Percentiles rank a stretch among this genome's conserved stretches.
phyloP scores from a whole-genome alignment of 176 grass and related monocot species.

The Calamus simplicifolius region DNA sequence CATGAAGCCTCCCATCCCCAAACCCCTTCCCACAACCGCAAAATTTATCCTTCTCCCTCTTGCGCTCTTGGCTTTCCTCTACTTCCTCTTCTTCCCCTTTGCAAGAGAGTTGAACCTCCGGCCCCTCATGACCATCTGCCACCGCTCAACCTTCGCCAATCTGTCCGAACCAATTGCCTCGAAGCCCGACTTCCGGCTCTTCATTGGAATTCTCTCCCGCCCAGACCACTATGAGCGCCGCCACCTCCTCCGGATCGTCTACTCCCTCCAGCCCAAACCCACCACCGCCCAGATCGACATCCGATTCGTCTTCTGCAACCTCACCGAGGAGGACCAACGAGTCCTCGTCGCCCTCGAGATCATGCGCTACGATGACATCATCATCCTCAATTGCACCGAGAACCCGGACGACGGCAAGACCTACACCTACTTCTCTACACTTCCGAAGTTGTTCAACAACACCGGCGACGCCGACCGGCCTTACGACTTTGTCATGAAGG shows the following conservation, averaged over 20 bases:
- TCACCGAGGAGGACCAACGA: conserved; percentile 42
- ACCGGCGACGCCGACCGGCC: background rate
- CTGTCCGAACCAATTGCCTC: background rate
- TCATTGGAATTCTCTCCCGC: conserved; percentile 29
- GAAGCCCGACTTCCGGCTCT: conserved; percentile 18
- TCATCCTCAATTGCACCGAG: conserved; percentile 60
- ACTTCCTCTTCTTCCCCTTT: conserved; percentile 3
- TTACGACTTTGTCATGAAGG: conserved; percentile 84
- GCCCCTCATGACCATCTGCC: background rate
- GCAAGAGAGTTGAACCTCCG: background rate
- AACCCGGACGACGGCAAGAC: conserved; percentile 87
- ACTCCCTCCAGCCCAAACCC: conserved; percentile 39
- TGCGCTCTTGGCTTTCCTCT: background rate
- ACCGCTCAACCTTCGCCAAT: background rate
- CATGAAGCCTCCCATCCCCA: no score
- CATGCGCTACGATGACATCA: conserved; percentile 41
- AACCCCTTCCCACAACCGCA: no score
- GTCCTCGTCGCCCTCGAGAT: conserved; percentile 50
- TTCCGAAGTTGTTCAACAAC: conserved; percentile 9
- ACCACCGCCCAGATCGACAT: conserved; percentile 35
- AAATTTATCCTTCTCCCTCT: background rate
- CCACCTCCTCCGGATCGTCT: conserved; percentile 48
- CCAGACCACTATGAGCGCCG: conserved; percentile 48
- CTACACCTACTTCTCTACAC: conserved; percentile 48
- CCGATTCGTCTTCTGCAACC: conserved; percentile 72